phyloP scores from a whole-genome alignment of 495 filamentous ascomycete species.

The Aspergillus panamensis region DNA sequence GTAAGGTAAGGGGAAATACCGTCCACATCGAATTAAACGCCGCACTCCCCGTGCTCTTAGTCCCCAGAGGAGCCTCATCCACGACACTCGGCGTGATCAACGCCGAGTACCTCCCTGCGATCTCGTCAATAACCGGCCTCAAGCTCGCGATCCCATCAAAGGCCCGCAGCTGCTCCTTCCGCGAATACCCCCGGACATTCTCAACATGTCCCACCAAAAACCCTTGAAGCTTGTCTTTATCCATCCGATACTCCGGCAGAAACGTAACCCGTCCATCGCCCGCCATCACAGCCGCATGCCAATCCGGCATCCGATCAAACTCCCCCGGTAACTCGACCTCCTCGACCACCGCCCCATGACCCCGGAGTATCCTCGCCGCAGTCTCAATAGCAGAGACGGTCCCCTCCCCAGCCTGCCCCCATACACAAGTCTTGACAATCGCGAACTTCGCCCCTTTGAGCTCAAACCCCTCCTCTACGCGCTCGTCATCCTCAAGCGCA shows the following conservation, averaged over 20 bases:
- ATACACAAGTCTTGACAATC: slow-evolving; percentile 44
- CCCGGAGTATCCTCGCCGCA: neutral
- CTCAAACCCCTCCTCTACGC: slow-evolving; percentile 24
- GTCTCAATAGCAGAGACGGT: slow-evolving; percentile 1
- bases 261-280: neutral
- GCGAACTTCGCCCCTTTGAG: slow-evolving; percentile 45
- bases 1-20: slow-evolving; percentile 8
- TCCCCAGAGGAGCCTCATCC: slow-evolving; percentile 14
- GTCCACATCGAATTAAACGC: slow-evolving; percentile 20
- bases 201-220: slow-evolving; percentile 4
- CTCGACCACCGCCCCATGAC: slow-evolving; percentile 5
- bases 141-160: slow-evolving; percentile 16
- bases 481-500: slow-evolving; percentile 48
- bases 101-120: slow-evolving; percentile 10
- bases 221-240: neutral
- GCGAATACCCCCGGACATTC: slow-evolving; percentile 4
- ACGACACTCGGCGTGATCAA: slow-evolving; percentile 13
- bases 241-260: slow-evolving; percentile 11
- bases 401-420: slow-evolving; percentile 47
- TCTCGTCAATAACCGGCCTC: slow-evolving; percentile 10
- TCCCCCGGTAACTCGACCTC: neutral
- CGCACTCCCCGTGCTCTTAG: slow-evolving; percentile 14
- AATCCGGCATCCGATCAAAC: slow-evolving; percentile 4
- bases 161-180: neutral
- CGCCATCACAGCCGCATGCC: slow-evolving; percentile 12